These are phyloP conservation scores for Gnaphalium uliginosum DNA, from an alignment of 129 eudicot species.

Conservation along the genomic window DNA sequence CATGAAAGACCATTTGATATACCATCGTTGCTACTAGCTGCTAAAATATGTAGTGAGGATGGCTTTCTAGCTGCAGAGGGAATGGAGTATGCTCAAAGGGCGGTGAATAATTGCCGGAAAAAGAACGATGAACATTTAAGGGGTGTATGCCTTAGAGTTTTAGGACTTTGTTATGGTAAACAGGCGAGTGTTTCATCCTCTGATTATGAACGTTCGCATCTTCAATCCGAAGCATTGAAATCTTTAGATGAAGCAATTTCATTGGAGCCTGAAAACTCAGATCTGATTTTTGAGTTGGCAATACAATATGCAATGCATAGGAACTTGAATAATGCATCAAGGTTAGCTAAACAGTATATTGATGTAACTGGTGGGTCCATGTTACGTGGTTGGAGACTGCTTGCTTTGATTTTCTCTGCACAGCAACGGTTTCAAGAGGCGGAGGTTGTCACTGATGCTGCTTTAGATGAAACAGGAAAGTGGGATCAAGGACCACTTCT, in stretches of 20 bases:
- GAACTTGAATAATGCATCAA: constrained; percentile 68
- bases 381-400: constrained; percentile 82
- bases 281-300: constrained; percentile 69
- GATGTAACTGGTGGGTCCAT: constrained; percentile 88
- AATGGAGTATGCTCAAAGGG: constrained; percentile 72
- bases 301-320: constrained; percentile 78
- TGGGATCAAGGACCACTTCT: constrained; percentile 97
- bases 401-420: constrained; percentile 82
- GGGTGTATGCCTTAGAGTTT: constrained; percentile 74
- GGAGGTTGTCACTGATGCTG: constrained; percentile 80
- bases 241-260: constrained; percentile 63
- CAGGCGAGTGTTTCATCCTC: constrained; percentile 73
- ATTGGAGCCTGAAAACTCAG: constrained; percentile 64
- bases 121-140: constrained; percentile 50
- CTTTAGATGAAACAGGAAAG: constrained; percentile 89
- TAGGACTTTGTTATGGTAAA: constrained; percentile 84
- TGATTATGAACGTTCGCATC: constrained; percentile 74
- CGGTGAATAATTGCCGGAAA: constrained; percentile 47
- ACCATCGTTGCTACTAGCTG: constrained; percentile 57
- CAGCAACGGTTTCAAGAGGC: constrained; percentile 82
- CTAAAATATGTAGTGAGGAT: constrained; percentile 76
- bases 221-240: constrained; percentile 82
- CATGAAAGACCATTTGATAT: constrained; percentile 76
- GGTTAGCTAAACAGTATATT: constrained; percentile 72
- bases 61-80: constrained; percentile 68